Base-by-base conservation (phyloP, 2,329 filamentous ascomycete genomes). In the Phaeosphaeria sp. region DNA sequence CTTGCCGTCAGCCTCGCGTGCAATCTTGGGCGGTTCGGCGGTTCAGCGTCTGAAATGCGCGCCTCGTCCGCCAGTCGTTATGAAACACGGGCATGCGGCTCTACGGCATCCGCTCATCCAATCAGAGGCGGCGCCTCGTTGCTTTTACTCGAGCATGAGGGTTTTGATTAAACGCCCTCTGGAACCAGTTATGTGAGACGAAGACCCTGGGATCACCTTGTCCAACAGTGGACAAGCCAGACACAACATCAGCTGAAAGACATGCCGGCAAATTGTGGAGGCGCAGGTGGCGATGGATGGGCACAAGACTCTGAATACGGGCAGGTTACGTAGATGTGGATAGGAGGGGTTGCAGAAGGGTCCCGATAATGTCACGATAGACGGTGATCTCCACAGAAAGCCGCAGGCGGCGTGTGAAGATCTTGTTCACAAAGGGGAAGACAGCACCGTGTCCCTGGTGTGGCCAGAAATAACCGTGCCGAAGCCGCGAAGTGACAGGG, bases 141-240 rank as follows among this genome's bases (percentile, higher is more conserved):
- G 21, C 22, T 25, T 21, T 46, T 20, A 18, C 18, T 17, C 41
- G 41, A 47, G 54, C 48, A 52, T 55, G 48, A 55, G 44, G 21
- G 39, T 51, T 52, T 52, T 52, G 27, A 56, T 56, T 56, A 56
- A 44, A 48, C 43, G 48, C 43, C 49, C 2, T 33, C 43, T 23
- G 49, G 33, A 44, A 52, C 49, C 42, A 50, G 22, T 22, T 22
- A 23, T 47, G 30, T 51, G 52, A 54, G 44, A 54, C 52, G 41
- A n/a, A 36, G 18, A 17, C 30, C n/a, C 11, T 23, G 39, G 39
- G 46, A 20, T 17, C n/a, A 15, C 25, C 42, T 27, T 43, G 41
- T 33, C 30, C 50, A 36, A 44, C 46, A 20, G 27, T 49, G 27
- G 46, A 20, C 20, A 42, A 43, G 21, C 41, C 30, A 42, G 9